Evolutionary conservation across 495 filamentous ascomycete genomes (phyloP), one percentile per base, ranked within the genome.

Genomic region (Halenospora varia): DNA sequence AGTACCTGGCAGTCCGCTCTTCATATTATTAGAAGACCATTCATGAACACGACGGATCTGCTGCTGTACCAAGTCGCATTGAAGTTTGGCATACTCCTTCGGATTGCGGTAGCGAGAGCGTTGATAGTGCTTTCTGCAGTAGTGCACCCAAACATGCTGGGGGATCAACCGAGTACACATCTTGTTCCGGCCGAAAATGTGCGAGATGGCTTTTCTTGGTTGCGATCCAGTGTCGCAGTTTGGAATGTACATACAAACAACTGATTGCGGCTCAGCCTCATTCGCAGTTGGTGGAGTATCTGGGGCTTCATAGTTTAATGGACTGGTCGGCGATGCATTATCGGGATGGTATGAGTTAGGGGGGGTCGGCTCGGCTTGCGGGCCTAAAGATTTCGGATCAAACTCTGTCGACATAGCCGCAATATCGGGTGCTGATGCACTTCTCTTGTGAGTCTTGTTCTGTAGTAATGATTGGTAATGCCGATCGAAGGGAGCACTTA

Each of bases 181-280:
- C 70, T 96, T 96, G 76, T 96, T 96, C 11, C 91, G 81, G n/a
- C 91, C 91, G 64, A 96, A 94, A 57, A 92, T 77, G 60, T 96
- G 88, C 0, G 88, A 91, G 25, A 95, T 83, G 8, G 87, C 79
- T 66, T 96, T 96, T 29, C 91, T 82, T 18, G 73, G 70, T 8
- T 70, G 71, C 11, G 75, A 76, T 13, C 71, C 72, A 0, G 80
- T 82, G n/a, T 75, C 70, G 62, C 82, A 85, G 49, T 73, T 62
- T 0, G 51, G 51, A 41, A 68, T 64, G 53, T 71, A 72, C 67
- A 73, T 66, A 49, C 73, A 75, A 9, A 24, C 29, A 35, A 62
- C 23, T 4, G 39, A 13, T 11, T 55, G 23, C 11, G 11, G 1
- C 15, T 55, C 42, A 18, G 48, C 1, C 10, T 25, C 24, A n/a